phyloP scores from a whole-genome alignment of 2,329 filamentous ascomycete species.

The Aureobasidium melanogenum region DNA sequence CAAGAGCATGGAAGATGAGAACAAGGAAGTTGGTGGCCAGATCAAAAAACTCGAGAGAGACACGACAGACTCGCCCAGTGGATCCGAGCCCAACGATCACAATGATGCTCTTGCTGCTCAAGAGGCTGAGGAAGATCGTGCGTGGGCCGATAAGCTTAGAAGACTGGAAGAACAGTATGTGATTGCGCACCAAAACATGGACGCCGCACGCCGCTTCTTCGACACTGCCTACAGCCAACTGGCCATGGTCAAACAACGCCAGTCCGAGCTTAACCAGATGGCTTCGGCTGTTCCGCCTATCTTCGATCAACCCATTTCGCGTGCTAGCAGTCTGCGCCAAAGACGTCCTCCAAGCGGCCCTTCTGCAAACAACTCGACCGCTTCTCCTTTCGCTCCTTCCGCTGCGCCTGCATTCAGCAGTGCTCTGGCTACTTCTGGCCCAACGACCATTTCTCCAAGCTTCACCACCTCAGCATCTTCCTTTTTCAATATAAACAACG shows the following conservation, averaged over 20 bases:
- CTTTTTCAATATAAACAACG: slow-evolving; percentile 51
- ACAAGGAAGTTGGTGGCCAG: slow-evolving; percentile 61
- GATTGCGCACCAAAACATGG: slow-evolving; percentile 21
- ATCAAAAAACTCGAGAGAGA: slow-evolving; percentile 63
- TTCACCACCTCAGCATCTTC: slow-evolving; percentile 41
- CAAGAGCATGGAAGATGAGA: slow-evolving; percentile 60
- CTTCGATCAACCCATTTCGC: slow-evolving; percentile 13
- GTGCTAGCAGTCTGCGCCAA: slow-evolving; percentile 21
- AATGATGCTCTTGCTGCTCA: slow-evolving; percentile 14
- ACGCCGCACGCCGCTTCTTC: slow-evolving; percentile 25
- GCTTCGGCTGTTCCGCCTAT: slow-evolving; percentile 25
- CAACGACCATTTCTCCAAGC: slow-evolving; percentile 43
- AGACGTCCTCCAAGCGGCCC: slow-evolving; percentile 29
- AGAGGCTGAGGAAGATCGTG: slow-evolving; percentile 33
- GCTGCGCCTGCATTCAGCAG: slow-evolving; percentile 39
- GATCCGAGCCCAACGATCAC: slow-evolving; percentile 20
- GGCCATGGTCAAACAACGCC: slow-evolving; percentile 34
- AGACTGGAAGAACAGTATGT: slow-evolving; percentile 25
- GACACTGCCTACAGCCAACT: slow-evolving; percentile 45
- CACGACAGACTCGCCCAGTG: slow-evolving; percentile 46
- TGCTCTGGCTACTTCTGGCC: slow-evolving; percentile 17
- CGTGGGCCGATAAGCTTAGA: slow-evolving; percentile 27
- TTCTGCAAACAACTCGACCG: slow-evolving; percentile 22
- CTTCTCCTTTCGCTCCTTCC: slow-evolving; percentile 30
- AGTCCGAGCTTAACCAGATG: slow-evolving; percentile 30